phyloP scores from a whole-genome alignment of 345 rosid species.

The Mangifera indica region DNA sequence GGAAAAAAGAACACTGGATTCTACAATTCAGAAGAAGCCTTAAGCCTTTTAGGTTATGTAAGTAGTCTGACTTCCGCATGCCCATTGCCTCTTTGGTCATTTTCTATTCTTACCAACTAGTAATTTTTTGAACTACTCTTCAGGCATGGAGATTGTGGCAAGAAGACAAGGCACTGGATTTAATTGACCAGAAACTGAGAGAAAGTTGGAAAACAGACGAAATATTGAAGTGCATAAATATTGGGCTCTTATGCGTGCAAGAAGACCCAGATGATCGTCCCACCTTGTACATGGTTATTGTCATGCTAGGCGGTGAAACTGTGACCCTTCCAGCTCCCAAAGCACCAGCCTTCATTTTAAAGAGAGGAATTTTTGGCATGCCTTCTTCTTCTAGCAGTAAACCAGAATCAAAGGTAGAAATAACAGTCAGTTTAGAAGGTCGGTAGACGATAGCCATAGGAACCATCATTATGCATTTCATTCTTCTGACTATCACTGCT shows the following conservation, averaged over 20 bases:
- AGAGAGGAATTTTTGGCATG: conserved; percentile 1
- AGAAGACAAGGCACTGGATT: conserved; percentile 28
- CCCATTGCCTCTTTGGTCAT: not conserved
- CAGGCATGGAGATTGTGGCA: conserved; percentile 64
- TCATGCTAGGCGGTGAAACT: conserved; percentile 25
- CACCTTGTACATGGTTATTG: conserved; percentile 24
- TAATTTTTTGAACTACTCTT: not conserved
- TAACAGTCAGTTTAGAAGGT: not conserved
- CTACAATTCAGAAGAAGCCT: conserved; percentile 7
- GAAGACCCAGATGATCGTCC: conserved; percentile 38
- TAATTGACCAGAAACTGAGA: conserved; percentile 35
- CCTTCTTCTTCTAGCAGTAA: conserved; percentile 24
- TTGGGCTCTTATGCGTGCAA: conserved; percentile 35
- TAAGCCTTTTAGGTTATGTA: conserved; percentile 26
- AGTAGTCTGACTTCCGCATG: not conserved
- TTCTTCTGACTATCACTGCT: too few relatives aligned
- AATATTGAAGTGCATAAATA: conserved; percentile 24
- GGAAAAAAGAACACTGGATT: conserved; percentile 28
- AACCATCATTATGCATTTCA: too few relatives aligned
- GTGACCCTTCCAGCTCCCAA: conserved; percentile 28
- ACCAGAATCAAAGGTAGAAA: not conserved
- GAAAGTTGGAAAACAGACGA: conserved; percentile 27
- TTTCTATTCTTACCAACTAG: not conserved
- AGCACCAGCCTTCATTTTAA: conserved; percentile 29
- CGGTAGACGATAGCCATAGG: not conserved